Base-by-base conservation (phyloP, 2,329 filamentous ascomycete species). In the Diplodia seriata region DNA sequence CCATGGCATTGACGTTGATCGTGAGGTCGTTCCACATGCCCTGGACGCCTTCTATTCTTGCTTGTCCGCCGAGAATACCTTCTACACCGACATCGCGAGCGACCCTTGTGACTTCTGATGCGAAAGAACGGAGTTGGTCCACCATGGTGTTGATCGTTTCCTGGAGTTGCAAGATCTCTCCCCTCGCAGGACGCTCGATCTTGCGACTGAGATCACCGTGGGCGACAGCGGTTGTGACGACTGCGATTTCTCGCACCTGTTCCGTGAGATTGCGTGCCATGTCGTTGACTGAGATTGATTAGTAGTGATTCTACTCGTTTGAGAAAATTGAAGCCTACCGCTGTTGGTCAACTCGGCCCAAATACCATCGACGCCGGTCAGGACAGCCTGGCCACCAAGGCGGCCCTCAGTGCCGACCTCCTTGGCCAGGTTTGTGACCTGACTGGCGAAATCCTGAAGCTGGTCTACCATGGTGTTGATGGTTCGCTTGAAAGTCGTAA, bases 401-500 rank as follows among this genome's bases (percentile, higher is more conserved):
- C 95, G 90, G 76, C 94, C 94, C 79, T 98, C 94, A 14, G 94
- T 98, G 73, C 94, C 94, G 83, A 98, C 94, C 80, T 98, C 94
- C 78, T 93, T 91, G 65, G 94, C 94, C 73, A 98, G 90, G 72
- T 93, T 91, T 40, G 94, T 97, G 75, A 98, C 94, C 82, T 98
- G 94, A 79, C 92, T 96, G 71, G 94, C 94, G 80, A 98, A 98
- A 69, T 96, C 92, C 78, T 97, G 94, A 69, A 98, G 86, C 80
- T 97, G 94, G 77, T 98, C 94, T 88, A 98, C 97, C 94, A 98
- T 98, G 72, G 92, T 96, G 79, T 98, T 98, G 83, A 98, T 98
- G 70, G 94, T 97, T 74, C 93, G 90, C 82, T 98, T 98, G 85
- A 98, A 98, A 11, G 93, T 94, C 33, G 93, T 95, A 76, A 98